These are phyloP conservation scores for Amphibolis antarctica DNA, from an alignment of 106 monocot genomes.

Conservation along the genomic window DNA sequence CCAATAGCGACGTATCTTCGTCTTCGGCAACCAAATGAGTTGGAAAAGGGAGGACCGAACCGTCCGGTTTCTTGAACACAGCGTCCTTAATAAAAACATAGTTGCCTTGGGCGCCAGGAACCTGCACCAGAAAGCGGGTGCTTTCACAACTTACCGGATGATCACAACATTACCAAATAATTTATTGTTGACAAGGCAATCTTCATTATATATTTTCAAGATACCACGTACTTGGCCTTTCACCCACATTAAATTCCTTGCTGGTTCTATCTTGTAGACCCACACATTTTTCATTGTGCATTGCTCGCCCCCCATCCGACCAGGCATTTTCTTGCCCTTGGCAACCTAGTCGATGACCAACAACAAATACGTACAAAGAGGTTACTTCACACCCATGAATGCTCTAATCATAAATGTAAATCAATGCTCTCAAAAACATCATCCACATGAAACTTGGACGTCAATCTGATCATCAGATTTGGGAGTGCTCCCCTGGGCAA, in stretches of 20 bases:
- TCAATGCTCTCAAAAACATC: no score
- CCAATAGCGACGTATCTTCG: conserved; percentile 54
- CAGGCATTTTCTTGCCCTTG: conserved; percentile 36
- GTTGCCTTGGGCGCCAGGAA: conserved; percentile 96
- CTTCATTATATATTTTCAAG: no score
- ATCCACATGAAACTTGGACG: no score
- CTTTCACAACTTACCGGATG: background rate
- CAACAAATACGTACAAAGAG: no score
- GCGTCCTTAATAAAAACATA: conserved; percentile 90
- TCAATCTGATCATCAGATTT: no score
- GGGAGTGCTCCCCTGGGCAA: no score
- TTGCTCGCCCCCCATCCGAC: conserved; percentile 26
- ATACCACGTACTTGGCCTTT: conserved; percentile 22
- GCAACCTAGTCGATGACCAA: conserved; percentile 10
- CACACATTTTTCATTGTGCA: conserved; percentile 26
- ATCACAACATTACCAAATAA: no score
- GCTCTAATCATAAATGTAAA: no score
- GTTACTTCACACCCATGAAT: no score
- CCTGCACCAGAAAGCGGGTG: conserved; percentile 23
- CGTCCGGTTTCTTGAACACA: conserved; percentile 72
- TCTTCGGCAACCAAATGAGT: conserved; percentile 68
- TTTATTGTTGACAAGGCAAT: no score
- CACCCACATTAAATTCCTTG: conserved; percentile 35
- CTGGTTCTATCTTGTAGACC: conserved; percentile 27
- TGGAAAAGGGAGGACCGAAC: conserved; percentile 62